Evolutionary conservation across 2,329 filamentous ascomycete species (phyloP).

Genomic region (Neofusicoccum parvum): DNA sequence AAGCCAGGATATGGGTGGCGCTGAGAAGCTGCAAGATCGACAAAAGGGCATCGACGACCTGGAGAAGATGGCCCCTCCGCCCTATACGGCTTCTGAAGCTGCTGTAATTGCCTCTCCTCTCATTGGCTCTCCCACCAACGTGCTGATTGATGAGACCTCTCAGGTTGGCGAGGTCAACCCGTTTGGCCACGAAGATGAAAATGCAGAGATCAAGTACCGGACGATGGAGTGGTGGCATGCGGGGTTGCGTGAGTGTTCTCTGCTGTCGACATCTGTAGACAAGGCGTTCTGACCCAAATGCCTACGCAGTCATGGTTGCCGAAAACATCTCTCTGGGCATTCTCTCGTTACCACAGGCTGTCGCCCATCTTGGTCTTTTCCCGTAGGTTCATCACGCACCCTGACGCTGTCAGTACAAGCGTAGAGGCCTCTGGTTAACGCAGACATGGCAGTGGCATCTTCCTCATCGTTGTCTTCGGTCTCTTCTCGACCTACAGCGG

Average conservation of each 20-base stretch:
- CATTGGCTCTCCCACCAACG: not conserved
- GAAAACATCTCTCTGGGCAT: constrained; percentile 62
- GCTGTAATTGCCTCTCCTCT: not conserved
- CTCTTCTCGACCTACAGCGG: constrained; percentile 62
- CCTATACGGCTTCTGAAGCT: not conserved
- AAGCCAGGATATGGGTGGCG: constrained; percentile 1
- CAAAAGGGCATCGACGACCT: constrained; percentile 10
- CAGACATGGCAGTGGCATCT: constrained; percentile 44
- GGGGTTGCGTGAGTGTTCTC: constrained; percentile 40
- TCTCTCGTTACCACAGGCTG: constrained; percentile 56
- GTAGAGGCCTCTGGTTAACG: not conserved
- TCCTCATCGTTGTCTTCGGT: constrained; percentile 57
- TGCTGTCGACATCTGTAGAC: constrained; percentile 13
- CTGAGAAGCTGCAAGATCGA: constrained; percentile 10
- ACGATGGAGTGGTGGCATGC: constrained; percentile 55
- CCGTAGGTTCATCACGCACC: constrained; percentile 38
- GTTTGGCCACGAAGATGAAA: constrained; percentile 34
- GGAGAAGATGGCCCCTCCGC: constrained; percentile 1
- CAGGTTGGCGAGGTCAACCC: constrained; percentile 17
- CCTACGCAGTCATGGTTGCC: constrained; percentile 54
- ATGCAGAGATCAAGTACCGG: constrained; percentile 52
- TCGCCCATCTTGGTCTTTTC: constrained; percentile 56
- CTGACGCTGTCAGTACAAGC: too few species aligned
- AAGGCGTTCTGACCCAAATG: constrained; percentile 22
- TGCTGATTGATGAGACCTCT: not conserved